Conservation (phyloP, 768 basidiomycete genomes). For the Crassisporium funariophilum region DNA sequence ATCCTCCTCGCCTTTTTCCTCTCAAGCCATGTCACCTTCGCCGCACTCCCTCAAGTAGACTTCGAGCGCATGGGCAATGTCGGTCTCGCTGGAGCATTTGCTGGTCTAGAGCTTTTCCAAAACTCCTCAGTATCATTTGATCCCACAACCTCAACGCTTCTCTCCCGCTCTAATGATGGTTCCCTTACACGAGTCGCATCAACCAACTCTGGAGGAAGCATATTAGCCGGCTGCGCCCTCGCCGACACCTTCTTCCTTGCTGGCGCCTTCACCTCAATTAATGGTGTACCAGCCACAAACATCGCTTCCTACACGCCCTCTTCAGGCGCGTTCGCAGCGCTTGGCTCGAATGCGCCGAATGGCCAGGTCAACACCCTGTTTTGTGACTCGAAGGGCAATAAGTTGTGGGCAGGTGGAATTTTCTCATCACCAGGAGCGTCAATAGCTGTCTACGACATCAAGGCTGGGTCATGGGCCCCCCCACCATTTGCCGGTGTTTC, state of each 20-base stretch:
- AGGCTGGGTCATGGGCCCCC: constrained; percentile 67
- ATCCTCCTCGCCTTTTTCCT: constrained; percentile 30
- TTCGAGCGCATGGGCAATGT: constrained; percentile 86
- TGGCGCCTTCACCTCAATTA: constrained; percentile 80
- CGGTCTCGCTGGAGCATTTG: constrained; percentile 85
- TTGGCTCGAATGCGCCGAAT: constrained; percentile 72
- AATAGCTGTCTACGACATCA: constrained; percentile 72
- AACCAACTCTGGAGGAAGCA: constrained; percentile 78
- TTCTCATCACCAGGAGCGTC: constrained; percentile 69
- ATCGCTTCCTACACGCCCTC: constrained; percentile 74
- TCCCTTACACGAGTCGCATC: constrained; percentile 69
- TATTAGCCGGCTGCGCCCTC: constrained; percentile 73
- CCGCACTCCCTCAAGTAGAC: constrained; percentile 43
- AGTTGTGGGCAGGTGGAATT: constrained; percentile 78
- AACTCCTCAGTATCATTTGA: constrained; percentile 62
- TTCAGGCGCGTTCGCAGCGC: constrained; percentile 55
- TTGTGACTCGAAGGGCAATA: constrained; percentile 68
- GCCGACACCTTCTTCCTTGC: constrained; percentile 75
- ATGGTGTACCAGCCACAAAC: constrained; percentile 61
- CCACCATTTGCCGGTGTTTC: constrained; percentile 83
- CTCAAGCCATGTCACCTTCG: constrained; percentile 30
- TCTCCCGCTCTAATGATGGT: constrained; percentile 67
- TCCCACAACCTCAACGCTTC: constrained; percentile 69
- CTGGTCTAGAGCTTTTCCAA: constrained; percentile 80
- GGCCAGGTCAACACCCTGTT: constrained; percentile 73